Conservation (phyloP, 2,329 filamentous ascomycete genomes). For the Cryoendolithus antarcticus region DNA sequence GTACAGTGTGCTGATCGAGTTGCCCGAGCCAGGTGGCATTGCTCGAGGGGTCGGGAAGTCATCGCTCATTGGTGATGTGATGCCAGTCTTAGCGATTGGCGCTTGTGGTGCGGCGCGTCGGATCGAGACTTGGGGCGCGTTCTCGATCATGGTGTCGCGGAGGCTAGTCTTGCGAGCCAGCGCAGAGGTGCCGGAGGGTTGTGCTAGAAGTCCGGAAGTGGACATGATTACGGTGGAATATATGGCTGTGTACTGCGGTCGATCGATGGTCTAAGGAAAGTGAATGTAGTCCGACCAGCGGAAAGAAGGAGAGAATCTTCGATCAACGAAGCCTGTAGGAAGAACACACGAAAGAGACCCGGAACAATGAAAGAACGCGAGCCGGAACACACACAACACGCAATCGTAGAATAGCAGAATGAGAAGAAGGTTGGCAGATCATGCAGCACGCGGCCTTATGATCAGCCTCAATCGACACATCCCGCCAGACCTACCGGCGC, state of each 20-base stretch:
- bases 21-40: neutral
- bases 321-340: slow-evolving; percentile 31
- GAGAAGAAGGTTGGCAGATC: slow-evolving; percentile 9
- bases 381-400: slow-evolving; percentile 6
- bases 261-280: slow-evolving; percentile 2
- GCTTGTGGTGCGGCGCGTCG: slow-evolving; percentile 17
- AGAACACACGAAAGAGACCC: slow-evolving; percentile 11
- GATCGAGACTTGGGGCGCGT: slow-evolving; percentile 30
- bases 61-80: slow-evolving; percentile 35
- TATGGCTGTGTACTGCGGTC: too few species aligned
- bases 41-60: slow-evolving; percentile 46
- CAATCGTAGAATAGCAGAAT: slow-evolving; percentile 10
- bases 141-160: slow-evolving; percentile 56
- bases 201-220: too few species aligned
- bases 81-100: slow-evolving; percentile 23
- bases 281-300: slow-evolving; percentile 31
- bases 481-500: slow-evolving; percentile 6
- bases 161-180: neutral
- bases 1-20: slow-evolving; percentile 5
- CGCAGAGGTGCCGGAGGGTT: too few species aligned
- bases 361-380: slow-evolving; percentile 14
- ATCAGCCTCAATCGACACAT: slow-evolving; percentile 5
- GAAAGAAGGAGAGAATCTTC: slow-evolving; percentile 27
- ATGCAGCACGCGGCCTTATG: slow-evolving; percentile 18
- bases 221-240: too few species aligned